Evolutionary conservation across 1,284 basidiomycete species (phyloP).

Genomic region (Tilletia setariae): DNA sequence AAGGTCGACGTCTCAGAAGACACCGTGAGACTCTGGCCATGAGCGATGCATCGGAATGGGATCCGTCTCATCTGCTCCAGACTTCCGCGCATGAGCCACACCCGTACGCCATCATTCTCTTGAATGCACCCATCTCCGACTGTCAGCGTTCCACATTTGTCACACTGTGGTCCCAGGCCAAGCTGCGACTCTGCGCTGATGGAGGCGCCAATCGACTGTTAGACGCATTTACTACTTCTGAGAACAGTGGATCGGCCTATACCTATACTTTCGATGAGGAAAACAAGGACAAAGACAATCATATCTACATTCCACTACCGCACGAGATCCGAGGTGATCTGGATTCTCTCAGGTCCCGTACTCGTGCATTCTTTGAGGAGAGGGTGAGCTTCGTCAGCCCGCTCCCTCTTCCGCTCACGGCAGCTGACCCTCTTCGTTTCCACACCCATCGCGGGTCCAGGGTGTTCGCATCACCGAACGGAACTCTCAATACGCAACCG

Average conservation of each 20-base stretch:
- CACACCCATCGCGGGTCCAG: constrained; percentile 53
- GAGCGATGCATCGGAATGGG: not conserved
- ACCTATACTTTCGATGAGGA: not conserved
- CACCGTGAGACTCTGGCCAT: too few species aligned
- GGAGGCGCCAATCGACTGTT: constrained; percentile 87
- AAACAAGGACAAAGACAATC: too few species aligned
- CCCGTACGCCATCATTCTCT: constrained; percentile 36
- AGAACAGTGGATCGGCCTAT: constrained; percentile 33
- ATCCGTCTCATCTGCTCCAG: constrained; percentile 4
- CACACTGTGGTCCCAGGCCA: constrained; percentile 40
- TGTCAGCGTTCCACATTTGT: constrained; percentile 29
- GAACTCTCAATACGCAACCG: constrained; percentile 76
- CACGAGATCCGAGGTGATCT: constrained; percentile 89
- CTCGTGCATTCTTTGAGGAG: constrained; percentile 66
- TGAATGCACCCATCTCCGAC: constrained; percentile 36
- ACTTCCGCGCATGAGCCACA: not conserved
- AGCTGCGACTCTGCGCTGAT: constrained; percentile 70
- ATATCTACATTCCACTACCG: constrained; percentile 57
- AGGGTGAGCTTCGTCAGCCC: constrained; percentile 57
- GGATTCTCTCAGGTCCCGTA: constrained; percentile 77
- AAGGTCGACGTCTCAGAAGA: not conserved
- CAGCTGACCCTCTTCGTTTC: not conserved
- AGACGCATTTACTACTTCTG: constrained; percentile 60
- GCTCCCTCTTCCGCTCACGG: not conserved
- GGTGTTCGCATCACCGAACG: constrained; percentile 70